Conservation (phyloP, 352 stramenopile genomes). For the Globisporangium okanoganense region DNA sequence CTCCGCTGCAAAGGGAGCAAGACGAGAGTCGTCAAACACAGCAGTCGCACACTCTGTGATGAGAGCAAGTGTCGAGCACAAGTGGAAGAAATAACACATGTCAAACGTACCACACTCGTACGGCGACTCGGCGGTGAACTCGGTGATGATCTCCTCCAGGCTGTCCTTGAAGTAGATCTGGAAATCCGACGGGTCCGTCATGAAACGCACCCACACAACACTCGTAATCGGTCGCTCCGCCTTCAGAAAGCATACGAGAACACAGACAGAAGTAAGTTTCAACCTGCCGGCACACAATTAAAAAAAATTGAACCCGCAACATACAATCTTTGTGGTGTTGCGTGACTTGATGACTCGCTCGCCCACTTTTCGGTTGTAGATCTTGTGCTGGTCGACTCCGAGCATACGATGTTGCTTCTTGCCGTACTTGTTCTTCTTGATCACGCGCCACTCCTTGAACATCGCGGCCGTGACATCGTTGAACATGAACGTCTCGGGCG, state of each 20-base stretch:
- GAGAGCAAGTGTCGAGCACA: background rate
- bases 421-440: conserved; percentile 91
- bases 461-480: conserved; percentile 88
- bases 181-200: conserved; percentile 81
- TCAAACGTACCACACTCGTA: conserved; percentile 80
- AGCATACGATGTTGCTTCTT: conserved; percentile 88
- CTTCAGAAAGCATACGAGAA: conserved; percentile 23
- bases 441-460: conserved; percentile 90
- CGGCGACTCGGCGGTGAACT: conserved; percentile 86
- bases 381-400: conserved; percentile 86
- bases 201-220: conserved; percentile 85
- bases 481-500: conserved; percentile 88
- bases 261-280: conserved; percentile 1
- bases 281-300: background rate
- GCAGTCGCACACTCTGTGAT: background rate
- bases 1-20: conserved; percentile 42
- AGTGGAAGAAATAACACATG: too few relatives aligned
- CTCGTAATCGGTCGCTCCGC: conserved; percentile 83
- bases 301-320: conserved; percentile 15
- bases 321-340: conserved; percentile 88
- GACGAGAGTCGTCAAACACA: background rate
- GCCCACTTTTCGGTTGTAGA: conserved; percentile 89
- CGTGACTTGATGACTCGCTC: conserved; percentile 86
- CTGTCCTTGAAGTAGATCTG: conserved; percentile 89
- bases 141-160: conserved; percentile 86